Evolutionary conservation across 129 eudicot species (phyloP).

Genomic region (Saussurea involucrata): DNA sequence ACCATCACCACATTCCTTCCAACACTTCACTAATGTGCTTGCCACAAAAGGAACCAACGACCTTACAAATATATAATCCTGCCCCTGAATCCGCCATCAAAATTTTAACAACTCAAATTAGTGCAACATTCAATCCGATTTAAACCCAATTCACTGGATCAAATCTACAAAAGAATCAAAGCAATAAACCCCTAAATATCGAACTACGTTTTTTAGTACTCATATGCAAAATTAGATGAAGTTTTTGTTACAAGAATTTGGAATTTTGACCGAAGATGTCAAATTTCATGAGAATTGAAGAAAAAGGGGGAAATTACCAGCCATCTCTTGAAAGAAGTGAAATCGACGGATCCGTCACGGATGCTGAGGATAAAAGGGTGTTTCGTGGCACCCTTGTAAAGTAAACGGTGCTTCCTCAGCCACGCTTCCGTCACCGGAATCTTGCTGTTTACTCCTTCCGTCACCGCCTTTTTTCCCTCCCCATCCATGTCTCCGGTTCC

Average conservation of each 20-base stretch:
- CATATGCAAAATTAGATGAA: neutral
- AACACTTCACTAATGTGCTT: constrained; percentile 65
- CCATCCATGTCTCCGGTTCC: neutral
- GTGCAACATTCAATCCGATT: neutral
- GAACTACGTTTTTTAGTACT: neutral
- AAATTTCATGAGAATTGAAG: neutral
- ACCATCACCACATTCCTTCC: constrained; percentile 53
- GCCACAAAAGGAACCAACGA: constrained; percentile 77
- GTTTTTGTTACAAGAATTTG: neutral
- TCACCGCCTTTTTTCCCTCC: constrained; percentile 2
- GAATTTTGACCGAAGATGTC: neutral
- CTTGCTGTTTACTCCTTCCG: constrained; percentile 12
- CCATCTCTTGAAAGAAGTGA: constrained; percentile 68
- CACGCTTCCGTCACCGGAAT: constrained; percentile 47
- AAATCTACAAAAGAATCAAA: neutral
- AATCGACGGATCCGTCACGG: constrained; percentile 69
- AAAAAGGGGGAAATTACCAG: constrained; percentile 46
- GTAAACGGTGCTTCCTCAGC: constrained; percentile 58
- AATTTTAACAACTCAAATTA: neutral
- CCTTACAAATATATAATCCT: constrained; percentile 82
- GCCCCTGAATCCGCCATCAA: constrained; percentile 50
- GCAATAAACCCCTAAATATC: neutral
- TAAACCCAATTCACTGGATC: neutral
- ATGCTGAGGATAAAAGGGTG: constrained; percentile 68
- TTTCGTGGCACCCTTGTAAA: constrained; percentile 59